phyloP scores from a whole-genome alignment of 345 rosid genomes.

The Arabis hirsuta region DNA sequence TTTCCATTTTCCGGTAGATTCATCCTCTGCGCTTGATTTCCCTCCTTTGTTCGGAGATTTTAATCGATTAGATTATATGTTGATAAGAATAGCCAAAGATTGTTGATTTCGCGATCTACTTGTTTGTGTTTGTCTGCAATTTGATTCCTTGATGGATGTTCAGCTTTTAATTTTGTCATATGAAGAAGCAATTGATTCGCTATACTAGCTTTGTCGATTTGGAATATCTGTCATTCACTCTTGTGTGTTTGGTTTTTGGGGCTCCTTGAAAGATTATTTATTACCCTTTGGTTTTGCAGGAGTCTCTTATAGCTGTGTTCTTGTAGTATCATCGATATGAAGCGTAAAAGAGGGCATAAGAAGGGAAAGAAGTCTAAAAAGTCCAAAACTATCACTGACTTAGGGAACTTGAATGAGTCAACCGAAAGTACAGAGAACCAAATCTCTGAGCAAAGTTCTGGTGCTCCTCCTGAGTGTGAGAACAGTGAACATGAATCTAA shows the following conservation, averaged over 20 bases:
- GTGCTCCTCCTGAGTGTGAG: conserved; percentile 40
- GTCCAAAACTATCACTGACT: conserved; percentile 18
- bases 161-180: neutral
- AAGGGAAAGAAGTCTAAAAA: conserved; percentile 58
- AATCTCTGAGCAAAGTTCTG: conserved; percentile 52
- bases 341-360: conserved; percentile 73
- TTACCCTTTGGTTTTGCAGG: conserved; percentile 7
- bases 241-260: too few relatives aligned
- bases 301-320: conserved; percentile 23
- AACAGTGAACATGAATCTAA: conserved; percentile 59
- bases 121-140: neutral
- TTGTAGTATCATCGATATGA: too few relatives aligned
- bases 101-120: too few relatives aligned
- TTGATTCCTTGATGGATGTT: too few relatives aligned
- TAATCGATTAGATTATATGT: too few relatives aligned
- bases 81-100: too few relatives aligned
- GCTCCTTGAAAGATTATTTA: neutral
- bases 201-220: neutral
- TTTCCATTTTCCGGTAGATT: conserved; percentile 21
- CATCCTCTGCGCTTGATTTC: neutral
- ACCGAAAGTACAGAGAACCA: conserved; percentile 37
- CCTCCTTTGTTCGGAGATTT: neutral
- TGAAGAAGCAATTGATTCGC: conserved; percentile 1
- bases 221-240: neutral
- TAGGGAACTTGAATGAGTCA: conserved; percentile 35